phyloP scores from a whole-genome alignment of 306 rosid species.

The Psophocarpus tetragonolobus region DNA sequence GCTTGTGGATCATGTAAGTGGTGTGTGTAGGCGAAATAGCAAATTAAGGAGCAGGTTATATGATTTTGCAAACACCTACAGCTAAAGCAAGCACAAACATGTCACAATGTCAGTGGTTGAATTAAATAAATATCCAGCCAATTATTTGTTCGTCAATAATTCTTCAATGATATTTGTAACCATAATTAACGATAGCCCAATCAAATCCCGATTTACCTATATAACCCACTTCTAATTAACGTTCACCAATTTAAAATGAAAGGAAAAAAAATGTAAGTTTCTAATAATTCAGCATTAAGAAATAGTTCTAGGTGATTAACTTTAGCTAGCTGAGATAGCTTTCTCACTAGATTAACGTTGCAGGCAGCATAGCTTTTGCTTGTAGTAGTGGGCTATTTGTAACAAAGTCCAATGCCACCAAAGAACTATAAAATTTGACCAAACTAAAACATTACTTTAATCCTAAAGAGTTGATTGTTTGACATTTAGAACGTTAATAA shows the following conservation, averaged over 20 bases:
- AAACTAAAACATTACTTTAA: slow-evolving; percentile 14
- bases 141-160: slow-evolving; percentile 35
- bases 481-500: background rate
- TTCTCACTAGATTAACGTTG: background rate
- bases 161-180: slow-evolving; percentile 1
- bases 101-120: slow-evolving; percentile 46
- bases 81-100: slow-evolving; percentile 36
- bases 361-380: slow-evolving; percentile 5
- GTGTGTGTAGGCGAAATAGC: background rate
- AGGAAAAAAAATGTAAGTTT: background rate
- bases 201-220: background rate
- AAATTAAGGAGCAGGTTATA: slow-evolving; percentile 31
- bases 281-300: background rate
- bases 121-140: slow-evolving; percentile 26
- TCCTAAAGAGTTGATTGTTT: slow-evolving; percentile 10
- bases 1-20: slow-evolving; percentile 17
- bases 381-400: background rate
- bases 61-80: slow-evolving; percentile 30
- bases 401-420: background rate
- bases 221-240: background rate
- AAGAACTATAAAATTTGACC: slow-evolving; percentile 24
- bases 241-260: background rate
- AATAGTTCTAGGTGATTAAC: background rate
- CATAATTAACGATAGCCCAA: background rate
- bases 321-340: background rate